Evolutionary conservation across 352 stramenopile genomes (phyloP).

Genomic region (Pythium diclinum): DNA sequence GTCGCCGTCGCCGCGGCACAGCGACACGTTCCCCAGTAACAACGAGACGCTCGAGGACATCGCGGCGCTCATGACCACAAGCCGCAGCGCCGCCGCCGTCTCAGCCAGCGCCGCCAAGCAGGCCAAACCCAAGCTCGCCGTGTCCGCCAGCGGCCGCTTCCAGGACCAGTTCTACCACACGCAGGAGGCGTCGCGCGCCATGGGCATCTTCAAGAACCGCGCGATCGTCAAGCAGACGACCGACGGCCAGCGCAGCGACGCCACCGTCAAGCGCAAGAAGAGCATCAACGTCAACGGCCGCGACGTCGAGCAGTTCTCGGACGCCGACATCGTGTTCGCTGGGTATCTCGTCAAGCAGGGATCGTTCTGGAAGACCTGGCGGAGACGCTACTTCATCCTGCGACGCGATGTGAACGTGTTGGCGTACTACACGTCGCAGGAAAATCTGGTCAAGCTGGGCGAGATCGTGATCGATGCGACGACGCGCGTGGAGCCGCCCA

Average conservation of each 20-base stretch:
- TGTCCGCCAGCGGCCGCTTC: constrained; percentile 80
- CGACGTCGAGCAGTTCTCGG: constrained; percentile 83
- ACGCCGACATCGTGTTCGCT: constrained; percentile 75
- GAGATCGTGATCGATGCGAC: constrained; percentile 73
- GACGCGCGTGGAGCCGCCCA: constrained; percentile 49
- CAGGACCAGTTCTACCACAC: constrained; percentile 87
- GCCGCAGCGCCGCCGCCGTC: constrained; percentile 10
- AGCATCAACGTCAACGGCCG: constrained; percentile 71
- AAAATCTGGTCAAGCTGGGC: constrained; percentile 77
- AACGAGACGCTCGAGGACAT: constrained; percentile 23
- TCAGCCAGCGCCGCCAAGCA: constrained; percentile 4
- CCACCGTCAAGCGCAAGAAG: constrained; percentile 37
- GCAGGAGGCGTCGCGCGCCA: constrained; percentile 71
- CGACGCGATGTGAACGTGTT: constrained; percentile 68
- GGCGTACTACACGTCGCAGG: constrained; percentile 75
- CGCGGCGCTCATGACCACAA: constrained; percentile 22
- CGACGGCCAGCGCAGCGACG: constrained; percentile 26
- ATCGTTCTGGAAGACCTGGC: constrained; percentile 88
- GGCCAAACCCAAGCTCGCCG: constrained; percentile 60
- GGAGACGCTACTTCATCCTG: constrained; percentile 80
- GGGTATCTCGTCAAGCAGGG: constrained; percentile 84
- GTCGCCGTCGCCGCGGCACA: constrained; percentile 17
- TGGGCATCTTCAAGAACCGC: constrained; percentile 78
- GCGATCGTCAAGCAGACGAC: constrained; percentile 53
- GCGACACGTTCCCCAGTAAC: background rate